Evolutionary conservation across 2,329 filamentous ascomycete species (phyloP).

Genomic region (Sordariomycetes sp.): DNA sequence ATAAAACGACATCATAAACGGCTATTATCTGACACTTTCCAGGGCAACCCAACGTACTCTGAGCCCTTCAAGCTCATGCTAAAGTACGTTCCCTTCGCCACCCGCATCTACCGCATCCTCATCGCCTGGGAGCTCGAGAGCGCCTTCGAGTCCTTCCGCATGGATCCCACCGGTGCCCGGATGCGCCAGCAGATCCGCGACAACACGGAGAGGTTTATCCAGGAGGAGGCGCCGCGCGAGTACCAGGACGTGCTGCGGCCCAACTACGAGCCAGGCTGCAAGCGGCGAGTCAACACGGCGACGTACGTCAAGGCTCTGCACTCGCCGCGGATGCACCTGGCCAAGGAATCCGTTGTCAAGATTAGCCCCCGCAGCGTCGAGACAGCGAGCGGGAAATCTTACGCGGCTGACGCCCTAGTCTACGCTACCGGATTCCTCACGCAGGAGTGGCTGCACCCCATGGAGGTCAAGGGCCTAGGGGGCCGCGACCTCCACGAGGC

Average conservation of each 20-base stretch:
- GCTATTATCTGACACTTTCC: background rate
- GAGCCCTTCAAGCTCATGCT: background rate
- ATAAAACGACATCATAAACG: background rate
- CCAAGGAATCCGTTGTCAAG: background rate
- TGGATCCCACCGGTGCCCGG: background rate
- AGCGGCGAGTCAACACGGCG: constrained; percentile 19
- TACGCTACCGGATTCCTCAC: constrained; percentile 15
- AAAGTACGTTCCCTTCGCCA: background rate
- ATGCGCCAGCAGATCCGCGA: constrained; percentile 13
- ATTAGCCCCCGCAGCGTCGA: background rate
- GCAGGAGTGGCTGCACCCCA: constrained; percentile 13
- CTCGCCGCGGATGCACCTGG: background rate
- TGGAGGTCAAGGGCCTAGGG: constrained; percentile 3
- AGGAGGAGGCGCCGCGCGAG: constrained; percentile 11
- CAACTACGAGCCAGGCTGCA: constrained; percentile 19
- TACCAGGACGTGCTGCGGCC: constrained; percentile 18
- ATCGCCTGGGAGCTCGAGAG: background rate
- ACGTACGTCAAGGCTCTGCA: background rate
- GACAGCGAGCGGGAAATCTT: background rate
- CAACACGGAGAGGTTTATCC: constrained; percentile 15
- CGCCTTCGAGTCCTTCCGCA: background rate
- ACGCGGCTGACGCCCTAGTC: constrained; percentile 8
- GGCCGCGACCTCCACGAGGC: no score
- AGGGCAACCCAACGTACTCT: background rate
- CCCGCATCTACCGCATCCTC: background rate